These are phyloP conservation scores for Saccharomyces cerevisiae DNA, from an alignment of 805 yeast species.

Conservation along the genomic window DNA sequence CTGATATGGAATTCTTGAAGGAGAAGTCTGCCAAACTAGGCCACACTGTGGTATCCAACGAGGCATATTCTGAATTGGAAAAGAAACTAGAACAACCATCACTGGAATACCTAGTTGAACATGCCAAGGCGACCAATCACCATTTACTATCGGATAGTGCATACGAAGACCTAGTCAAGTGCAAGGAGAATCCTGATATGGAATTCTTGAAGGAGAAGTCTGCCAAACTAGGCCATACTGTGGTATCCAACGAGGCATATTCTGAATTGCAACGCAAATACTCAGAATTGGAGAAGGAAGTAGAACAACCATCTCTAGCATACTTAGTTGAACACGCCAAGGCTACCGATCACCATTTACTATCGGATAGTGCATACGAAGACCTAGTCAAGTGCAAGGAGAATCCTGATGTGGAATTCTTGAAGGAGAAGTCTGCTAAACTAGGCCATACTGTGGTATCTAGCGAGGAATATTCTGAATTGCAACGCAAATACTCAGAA, in stretches of 20 bases:
- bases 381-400: no score
- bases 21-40: conserved; percentile 2
- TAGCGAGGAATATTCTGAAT: no score
- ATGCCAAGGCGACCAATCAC: conserved; percentile 14
- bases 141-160: not conserved
- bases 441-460: no score
- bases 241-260: not conserved
- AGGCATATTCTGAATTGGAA: conserved; percentile 3
- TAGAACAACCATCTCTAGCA: no score
- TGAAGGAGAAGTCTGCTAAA: no score
- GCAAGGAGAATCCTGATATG: conserved; percentile 6
- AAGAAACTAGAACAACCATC: conserved; percentile 15
- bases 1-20: conserved; percentile 5
- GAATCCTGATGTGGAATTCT: no score
- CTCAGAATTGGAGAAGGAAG: no score
- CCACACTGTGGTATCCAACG: not conserved
- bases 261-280: not conserved
- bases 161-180: conserved; percentile 2
- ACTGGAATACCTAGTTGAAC: conserved; percentile 18
- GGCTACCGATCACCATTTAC: no score
- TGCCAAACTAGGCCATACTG: not conserved
- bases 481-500: no score
- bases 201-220: conserved; percentile 7
- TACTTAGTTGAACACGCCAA: no score
- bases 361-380: no score